Conservation (phyloP, 192 early-diverging fungal species). For the Backusella mclennaniae region DNA sequence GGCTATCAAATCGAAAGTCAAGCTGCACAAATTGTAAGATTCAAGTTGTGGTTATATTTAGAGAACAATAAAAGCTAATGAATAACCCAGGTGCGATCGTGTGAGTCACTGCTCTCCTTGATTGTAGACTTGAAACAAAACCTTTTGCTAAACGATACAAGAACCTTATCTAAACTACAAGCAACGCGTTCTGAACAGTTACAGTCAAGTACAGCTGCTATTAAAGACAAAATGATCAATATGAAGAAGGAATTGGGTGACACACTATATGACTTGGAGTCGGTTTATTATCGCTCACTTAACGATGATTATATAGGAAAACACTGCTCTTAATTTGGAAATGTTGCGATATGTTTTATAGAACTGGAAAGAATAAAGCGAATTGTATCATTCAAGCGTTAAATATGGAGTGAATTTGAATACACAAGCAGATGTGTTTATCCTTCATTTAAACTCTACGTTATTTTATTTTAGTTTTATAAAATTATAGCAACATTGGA, state of each 20-base stretch:
- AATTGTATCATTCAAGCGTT: too few relatives aligned
- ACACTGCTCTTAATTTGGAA: too few relatives aligned
- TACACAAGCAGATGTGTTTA: too few relatives aligned
- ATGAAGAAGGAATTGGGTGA: constrained; percentile 42
- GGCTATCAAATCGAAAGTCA: constrained; percentile 56
- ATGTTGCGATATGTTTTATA: too few relatives aligned
- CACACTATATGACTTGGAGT: constrained; percentile 50
- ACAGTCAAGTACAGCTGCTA: constrained; percentile 38
- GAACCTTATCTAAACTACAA: constrained; percentile 40
- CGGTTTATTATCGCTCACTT: constrained; percentile 40
- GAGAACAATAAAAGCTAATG: neutral
- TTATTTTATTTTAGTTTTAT: too few relatives aligned
- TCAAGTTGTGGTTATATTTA: neutral
- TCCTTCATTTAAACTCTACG: too few relatives aligned
- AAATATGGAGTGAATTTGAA: too few relatives aligned
- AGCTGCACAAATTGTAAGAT: constrained; percentile 49
- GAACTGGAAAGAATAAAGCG: too few relatives aligned
- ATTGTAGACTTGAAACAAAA: constrained; percentile 54
- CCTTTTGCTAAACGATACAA: constrained; percentile 48
- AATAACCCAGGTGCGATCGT: constrained; percentile 37
- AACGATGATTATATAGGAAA: neutral
- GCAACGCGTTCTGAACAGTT: constrained; percentile 36
- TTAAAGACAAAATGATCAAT: constrained; percentile 38
- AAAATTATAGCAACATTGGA: too few relatives aligned
- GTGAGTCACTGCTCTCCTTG: constrained; percentile 46